These are phyloP conservation scores for Solanum ossicruentum DNA, from an alignment of 257 asterid genomes.

Conservation along the genomic window DNA sequence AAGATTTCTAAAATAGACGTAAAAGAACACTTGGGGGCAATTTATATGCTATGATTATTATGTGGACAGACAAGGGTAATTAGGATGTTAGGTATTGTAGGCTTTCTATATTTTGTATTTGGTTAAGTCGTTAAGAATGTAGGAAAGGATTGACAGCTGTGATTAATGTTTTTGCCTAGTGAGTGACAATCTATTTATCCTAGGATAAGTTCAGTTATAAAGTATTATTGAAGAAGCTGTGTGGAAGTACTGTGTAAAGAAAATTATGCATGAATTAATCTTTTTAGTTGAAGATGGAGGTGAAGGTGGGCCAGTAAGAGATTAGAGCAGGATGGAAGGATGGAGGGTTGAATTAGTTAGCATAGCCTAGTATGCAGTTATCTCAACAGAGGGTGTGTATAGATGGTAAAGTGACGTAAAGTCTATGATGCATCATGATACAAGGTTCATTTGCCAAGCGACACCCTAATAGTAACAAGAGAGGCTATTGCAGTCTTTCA, in stretches of 20 bases:
- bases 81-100: background rate
- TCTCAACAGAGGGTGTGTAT: background rate
- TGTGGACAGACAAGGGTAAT: background rate
- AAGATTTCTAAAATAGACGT: background rate
- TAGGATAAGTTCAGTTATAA: background rate
- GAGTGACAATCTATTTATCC: background rate
- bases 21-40: background rate
- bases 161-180: background rate
- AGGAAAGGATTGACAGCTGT: background rate
- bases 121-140: background rate
- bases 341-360: background rate
- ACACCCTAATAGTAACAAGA: background rate
- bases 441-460: background rate
- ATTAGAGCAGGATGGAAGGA: background rate
- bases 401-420: background rate
- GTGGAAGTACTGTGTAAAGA: background rate
- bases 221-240: background rate
- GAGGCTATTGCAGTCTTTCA: background rate
- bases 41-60: background rate
- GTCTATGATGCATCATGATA: background rate
- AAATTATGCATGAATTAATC: background rate
- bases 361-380: background rate
- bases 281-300: background rate
- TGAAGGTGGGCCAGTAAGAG: background rate
- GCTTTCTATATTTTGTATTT: background rate